A percentile compares a stretch with the other conserved stretches of the same genome.
Evolutionary conservation across 148 eudicot genomes (phyloP).

Genomic region (Salicornia ramosissima): DNA sequence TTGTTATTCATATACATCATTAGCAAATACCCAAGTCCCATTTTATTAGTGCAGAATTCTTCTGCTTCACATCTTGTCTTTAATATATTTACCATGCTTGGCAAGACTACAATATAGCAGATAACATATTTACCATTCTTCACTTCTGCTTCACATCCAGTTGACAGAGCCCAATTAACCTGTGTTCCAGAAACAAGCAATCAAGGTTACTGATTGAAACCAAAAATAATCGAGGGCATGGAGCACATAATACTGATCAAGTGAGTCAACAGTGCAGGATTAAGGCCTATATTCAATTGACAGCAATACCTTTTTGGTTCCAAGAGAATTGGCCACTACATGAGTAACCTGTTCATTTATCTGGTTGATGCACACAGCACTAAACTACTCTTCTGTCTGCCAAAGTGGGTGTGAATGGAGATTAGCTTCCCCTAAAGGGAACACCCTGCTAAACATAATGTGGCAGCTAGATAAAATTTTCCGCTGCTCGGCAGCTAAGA

Average conservation of each 20-base stretch:
- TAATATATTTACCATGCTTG: too few species aligned
- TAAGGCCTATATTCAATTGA: background rate
- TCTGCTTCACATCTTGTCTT: too few species aligned
- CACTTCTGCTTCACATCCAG: too few species aligned
- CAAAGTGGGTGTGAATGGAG: conserved; percentile 88
- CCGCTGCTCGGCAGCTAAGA: conserved; percentile 81
- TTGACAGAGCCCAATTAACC: conserved; percentile 93
- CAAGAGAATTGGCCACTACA: conserved; percentile 87
- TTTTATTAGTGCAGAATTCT: too few species aligned
- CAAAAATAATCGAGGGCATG: background rate
- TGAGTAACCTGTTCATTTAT: conserved; percentile 92
- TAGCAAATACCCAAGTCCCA: too few species aligned
- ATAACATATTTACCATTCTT: too few species aligned
- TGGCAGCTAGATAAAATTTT: conserved; percentile 79
- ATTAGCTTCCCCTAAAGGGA: conserved; percentile 84
- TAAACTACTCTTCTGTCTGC: conserved; percentile 97
- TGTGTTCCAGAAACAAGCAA: conserved; percentile 28
- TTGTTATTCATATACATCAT: too few species aligned
- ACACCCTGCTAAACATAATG: conserved; percentile 81
- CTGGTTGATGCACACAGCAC: conserved; percentile 85
- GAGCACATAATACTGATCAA: background rate
- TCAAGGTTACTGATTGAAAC: conserved; percentile 1
- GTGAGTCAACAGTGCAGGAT: background rate
- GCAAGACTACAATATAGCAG: too few species aligned
- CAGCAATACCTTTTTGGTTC: conserved; percentile 80